Evolutionary conservation across 345 rosid species (phyloP).

Genomic region (Ricinus communis): DNA sequence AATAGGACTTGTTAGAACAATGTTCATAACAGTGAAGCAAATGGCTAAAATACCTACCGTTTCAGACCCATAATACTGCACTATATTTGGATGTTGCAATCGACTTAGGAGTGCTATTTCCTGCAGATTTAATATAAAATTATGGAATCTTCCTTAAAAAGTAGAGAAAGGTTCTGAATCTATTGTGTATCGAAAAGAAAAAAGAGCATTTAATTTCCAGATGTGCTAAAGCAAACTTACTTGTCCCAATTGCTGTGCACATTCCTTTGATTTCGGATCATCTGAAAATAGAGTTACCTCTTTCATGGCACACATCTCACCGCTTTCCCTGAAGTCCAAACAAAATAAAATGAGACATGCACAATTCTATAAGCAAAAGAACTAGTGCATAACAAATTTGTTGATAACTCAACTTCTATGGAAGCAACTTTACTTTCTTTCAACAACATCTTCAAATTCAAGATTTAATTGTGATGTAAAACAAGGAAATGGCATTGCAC

Average conservation of each 20-base stretch:
- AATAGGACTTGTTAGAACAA: not conserved
- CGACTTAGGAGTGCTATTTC: constrained; percentile 69
- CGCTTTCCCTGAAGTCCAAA: constrained; percentile 53
- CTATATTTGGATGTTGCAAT: constrained; percentile 68
- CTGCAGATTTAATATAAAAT: constrained; percentile 35
- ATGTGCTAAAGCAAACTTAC: constrained; percentile 33
- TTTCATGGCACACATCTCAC: constrained; percentile 91
- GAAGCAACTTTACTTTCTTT: not conserved
- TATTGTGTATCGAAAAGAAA: not conserved
- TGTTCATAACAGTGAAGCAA: constrained; percentile 3
- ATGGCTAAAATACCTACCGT: constrained; percentile 35
- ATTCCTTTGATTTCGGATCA: constrained; percentile 77
- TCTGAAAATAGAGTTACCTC: constrained; percentile 77
- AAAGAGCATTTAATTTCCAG: not conserved
- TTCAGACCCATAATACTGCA: constrained; percentile 77
- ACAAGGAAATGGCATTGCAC: not conserved
- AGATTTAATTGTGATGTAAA: not conserved
- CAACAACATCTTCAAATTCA: not conserved
- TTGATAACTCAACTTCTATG: not conserved
- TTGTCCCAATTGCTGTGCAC: constrained; percentile 70
- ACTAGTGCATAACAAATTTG: too few species aligned
- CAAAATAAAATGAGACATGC: constrained; percentile 13
- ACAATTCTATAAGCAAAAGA: not conserved
- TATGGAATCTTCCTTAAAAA: constrained; percentile 4
- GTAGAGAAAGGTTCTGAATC: not conserved